A percentile compares a stretch with the other conserved stretches of the same genome.
Conservation (phyloP, 257 asterid genomes). For the Lycium ferocissimum region DNA sequence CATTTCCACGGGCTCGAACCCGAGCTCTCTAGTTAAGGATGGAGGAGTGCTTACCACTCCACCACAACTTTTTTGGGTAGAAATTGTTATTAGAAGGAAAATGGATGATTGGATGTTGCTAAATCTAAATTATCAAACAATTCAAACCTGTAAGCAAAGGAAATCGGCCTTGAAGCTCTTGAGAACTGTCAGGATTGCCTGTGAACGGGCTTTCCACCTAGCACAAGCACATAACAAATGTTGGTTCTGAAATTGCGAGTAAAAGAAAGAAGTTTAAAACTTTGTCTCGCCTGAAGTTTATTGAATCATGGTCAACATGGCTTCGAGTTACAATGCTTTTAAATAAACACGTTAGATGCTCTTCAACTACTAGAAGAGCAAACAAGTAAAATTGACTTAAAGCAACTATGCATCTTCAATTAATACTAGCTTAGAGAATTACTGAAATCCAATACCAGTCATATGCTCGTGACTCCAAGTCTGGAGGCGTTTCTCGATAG, state of each 20-base stretch:
- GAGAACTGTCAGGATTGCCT: slow-evolving; percentile 69
- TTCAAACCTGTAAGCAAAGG: slow-evolving; percentile 85
- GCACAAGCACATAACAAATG: slow-evolving; percentile 18
- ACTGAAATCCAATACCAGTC: slow-evolving; percentile 25
- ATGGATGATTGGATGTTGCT: not conserved
- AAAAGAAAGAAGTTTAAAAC: not conserved
- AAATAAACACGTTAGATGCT: not conserved
- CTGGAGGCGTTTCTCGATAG: not conserved
- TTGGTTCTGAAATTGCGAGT: slow-evolving; percentile 1
- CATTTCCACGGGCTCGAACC: not conserved
- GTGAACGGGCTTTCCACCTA: slow-evolving; percentile 98
- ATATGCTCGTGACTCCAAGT: not conserved
- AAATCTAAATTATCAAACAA: not conserved
- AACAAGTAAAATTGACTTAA: slow-evolving; percentile 6
- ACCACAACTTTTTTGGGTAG: not conserved
- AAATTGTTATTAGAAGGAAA: not conserved
- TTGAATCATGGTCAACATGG: not conserved
- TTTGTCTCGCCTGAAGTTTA: not conserved
- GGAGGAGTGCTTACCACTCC: not conserved
- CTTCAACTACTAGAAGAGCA: slow-evolving; percentile 2
- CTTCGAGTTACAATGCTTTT: slow-evolving; percentile 4
- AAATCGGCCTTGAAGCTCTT: slow-evolving; percentile 77
- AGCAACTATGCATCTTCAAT: slow-evolving; percentile 22
- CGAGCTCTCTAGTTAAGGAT: not conserved
- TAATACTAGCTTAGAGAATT: not conserved